These are phyloP conservation scores for Rossbeevera mucosa DNA, from an alignment of 768 basidiomycete species.

Conservation along the genomic window DNA sequence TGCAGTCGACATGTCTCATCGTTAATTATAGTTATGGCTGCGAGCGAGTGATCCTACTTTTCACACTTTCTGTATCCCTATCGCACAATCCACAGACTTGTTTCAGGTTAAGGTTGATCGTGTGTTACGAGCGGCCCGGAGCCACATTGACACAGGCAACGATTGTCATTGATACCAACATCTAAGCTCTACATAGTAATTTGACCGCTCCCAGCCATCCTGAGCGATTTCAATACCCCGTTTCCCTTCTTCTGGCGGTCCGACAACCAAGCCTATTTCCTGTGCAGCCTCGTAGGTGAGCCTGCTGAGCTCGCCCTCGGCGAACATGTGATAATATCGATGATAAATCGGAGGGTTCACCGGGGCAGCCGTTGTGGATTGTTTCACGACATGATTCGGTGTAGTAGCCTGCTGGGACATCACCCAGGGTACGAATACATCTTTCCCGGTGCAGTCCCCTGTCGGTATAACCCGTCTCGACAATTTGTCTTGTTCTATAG, in stretches of 20 bases:
- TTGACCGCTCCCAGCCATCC: slow-evolving; percentile 84
- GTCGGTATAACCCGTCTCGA: slow-evolving; percentile 68
- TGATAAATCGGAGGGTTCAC: slow-evolving; percentile 49
- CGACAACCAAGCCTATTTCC: slow-evolving; percentile 52
- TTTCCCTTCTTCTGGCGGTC: slow-evolving; percentile 24
- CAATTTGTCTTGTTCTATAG: slow-evolving; percentile 82
- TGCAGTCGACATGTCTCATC: slow-evolving; percentile 9
- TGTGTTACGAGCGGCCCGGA: slow-evolving; percentile 3
- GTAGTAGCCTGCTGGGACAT: slow-evolving; percentile 36
- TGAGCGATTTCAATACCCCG: slow-evolving; percentile 63
- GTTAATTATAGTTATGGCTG: slow-evolving; percentile 74
- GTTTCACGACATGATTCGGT: slow-evolving; percentile 14
- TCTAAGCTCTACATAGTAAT: slow-evolving; percentile 77
- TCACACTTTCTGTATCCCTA: slow-evolving; percentile 31
- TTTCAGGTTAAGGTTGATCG: slow-evolving; percentile 2
- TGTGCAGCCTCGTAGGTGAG: slow-evolving; percentile 62
- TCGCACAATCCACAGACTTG: slow-evolving; percentile 22
- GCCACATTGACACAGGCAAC: background rate
- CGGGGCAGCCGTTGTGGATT: background rate
- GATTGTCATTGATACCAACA: slow-evolving; percentile 47
- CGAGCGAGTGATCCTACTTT: slow-evolving; percentile 65
- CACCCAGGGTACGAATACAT: slow-evolving; percentile 92
- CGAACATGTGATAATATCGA: slow-evolving; percentile 96
- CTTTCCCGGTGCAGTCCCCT: slow-evolving; percentile 39
- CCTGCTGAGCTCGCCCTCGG: slow-evolving; percentile 64